Evolutionary conservation across 2,329 filamentous ascomycete genomes (phyloP).

Genomic region (Colletotrichum melonis): DNA sequence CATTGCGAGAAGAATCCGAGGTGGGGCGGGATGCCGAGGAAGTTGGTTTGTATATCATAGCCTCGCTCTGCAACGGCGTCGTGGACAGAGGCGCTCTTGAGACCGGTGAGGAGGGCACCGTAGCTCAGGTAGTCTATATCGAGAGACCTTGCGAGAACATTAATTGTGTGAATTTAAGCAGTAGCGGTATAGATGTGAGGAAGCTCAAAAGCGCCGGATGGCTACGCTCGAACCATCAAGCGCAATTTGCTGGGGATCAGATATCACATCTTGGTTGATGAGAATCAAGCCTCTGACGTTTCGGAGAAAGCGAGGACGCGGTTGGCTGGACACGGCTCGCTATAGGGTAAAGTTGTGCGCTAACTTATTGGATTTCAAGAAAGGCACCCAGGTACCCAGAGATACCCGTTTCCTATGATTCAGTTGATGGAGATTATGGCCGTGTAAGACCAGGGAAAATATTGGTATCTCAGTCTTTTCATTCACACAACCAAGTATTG

Average conservation of each 20-base stretch:
- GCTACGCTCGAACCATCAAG: neutral
- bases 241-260: neutral
- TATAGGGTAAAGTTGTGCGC: neutral
- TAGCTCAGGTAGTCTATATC: neutral
- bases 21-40: neutral
- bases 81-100: neutral
- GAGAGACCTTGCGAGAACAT: neutral
- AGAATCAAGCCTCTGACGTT: neutral
- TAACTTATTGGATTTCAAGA: neutral
- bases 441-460: neutral
- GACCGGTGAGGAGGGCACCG: neutral
- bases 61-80: neutral
- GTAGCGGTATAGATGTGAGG: neutral
- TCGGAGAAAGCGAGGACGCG: neutral
- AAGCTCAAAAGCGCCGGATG: neutral
- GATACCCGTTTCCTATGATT: neutral
- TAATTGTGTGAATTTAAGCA: neutral
- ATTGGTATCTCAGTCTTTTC: slow-evolving; percentile 9
- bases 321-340: neutral
- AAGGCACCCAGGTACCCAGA: neutral
- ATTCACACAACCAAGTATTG: neutral
- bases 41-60: neutral
- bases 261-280: neutral
- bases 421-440: neutral
- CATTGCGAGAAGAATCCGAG: neutral